Conservation (phyloP, 2,329 filamentous ascomycete species). For the Didymella pomorum region DNA sequence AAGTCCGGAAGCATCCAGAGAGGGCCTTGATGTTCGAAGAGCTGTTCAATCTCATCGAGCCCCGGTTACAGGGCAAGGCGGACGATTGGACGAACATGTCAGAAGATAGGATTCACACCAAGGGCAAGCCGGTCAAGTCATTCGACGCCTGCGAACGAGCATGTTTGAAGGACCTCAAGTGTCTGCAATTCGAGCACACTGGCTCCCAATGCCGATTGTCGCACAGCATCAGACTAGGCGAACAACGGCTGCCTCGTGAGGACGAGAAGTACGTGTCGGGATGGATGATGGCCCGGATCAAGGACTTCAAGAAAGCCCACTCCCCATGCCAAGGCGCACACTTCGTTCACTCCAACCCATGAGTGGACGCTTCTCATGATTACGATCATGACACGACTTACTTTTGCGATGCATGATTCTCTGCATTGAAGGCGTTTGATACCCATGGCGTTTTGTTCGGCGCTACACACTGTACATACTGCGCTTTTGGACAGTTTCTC, state of each 20-base stretch:
- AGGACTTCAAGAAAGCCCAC: constrained; percentile 39
- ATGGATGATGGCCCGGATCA: constrained; percentile 44
- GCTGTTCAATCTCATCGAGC: constrained; percentile 43
- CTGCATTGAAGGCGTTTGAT: constrained; percentile 47
- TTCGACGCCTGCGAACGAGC: constrained; percentile 40
- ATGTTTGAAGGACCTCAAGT: constrained; percentile 40
- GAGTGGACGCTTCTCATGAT: constrained; percentile 19
- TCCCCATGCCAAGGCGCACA: constrained; percentile 44
- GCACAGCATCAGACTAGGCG: constrained; percentile 41
- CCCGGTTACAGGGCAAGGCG: constrained; percentile 30
- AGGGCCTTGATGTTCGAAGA: constrained; percentile 47
- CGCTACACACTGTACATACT: constrained; percentile 12
- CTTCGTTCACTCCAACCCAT: constrained; percentile 48
- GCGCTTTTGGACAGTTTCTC: background rate
- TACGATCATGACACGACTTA: constrained; percentile 23
- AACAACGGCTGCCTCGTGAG: constrained; percentile 33
- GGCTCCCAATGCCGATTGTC: constrained; percentile 41
- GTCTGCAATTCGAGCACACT: constrained; percentile 45
- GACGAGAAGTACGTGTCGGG: constrained; percentile 39
- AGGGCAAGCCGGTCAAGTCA: constrained; percentile 32
- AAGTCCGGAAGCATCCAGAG: constrained; percentile 30
- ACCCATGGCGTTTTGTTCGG: constrained; percentile 31
- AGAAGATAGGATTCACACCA: constrained; percentile 35
- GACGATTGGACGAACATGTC: constrained; percentile 49
- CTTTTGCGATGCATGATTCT: constrained; percentile 30